phyloP scores from a whole-genome alignment of 768 basidiomycete species.

The Leccinum fibrillosum region DNA sequence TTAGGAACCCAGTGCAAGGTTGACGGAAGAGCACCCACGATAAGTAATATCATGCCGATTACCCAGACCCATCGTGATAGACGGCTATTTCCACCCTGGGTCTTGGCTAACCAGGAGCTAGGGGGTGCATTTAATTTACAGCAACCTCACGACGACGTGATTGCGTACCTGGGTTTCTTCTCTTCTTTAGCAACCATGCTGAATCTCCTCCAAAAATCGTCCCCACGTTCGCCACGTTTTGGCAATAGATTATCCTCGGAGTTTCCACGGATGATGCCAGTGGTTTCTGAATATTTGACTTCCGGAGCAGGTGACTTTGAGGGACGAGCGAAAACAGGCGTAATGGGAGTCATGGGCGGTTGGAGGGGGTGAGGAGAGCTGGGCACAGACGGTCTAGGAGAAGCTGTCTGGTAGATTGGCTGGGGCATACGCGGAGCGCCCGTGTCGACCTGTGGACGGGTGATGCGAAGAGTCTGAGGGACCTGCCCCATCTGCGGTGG shows the following conservation, averaged over 20 bases:
- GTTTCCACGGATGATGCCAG: constrained; percentile 59
- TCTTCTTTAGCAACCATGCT: constrained; percentile 79
- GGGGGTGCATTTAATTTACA: neutral
- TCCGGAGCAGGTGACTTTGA: constrained; percentile 34
- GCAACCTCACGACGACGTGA: neutral
- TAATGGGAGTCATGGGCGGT: constrained; percentile 76
- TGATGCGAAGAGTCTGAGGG: constrained; percentile 23
- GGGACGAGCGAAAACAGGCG: constrained; percentile 73
- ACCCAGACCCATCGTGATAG: constrained; percentile 71
- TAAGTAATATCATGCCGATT: constrained; percentile 54
- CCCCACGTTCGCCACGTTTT: constrained; percentile 66
- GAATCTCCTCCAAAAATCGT: constrained; percentile 86
- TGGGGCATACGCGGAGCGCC: constrained; percentile 27
- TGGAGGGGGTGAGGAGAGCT: constrained; percentile 69
- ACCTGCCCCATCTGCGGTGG: constrained; percentile 31
- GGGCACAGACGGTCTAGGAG: constrained; percentile 37
- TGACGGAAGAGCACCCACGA: constrained; percentile 35
- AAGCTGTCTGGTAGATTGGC: constrained; percentile 32
- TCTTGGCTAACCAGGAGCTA: constrained; percentile 70
- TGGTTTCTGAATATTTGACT: constrained; percentile 46
- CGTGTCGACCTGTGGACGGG: constrained; percentile 17
- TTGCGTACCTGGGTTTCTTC: constrained; percentile 45
- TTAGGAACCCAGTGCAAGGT: neutral
- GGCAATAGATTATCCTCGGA: constrained; percentile 67
- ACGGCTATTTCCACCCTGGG: constrained; percentile 47